Percentiles rank a stretch among this genome's conserved stretches.
Evolutionary conservation across 2,329 filamentous ascomycete genomes (phyloP).

Genomic region (Lachnum nothofagi): DNA sequence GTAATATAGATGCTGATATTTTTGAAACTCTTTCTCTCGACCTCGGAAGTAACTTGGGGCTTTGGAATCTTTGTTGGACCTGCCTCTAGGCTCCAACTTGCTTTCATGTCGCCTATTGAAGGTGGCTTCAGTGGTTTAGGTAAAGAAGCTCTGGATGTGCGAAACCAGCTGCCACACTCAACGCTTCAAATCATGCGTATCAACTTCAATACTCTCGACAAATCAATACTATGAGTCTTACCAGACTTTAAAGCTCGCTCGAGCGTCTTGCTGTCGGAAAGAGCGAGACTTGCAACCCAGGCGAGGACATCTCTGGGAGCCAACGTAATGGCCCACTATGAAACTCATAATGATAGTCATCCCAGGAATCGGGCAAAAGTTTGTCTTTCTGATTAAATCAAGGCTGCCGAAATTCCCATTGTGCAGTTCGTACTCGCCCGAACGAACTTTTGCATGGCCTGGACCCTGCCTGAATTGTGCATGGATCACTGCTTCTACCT

Average conservation of each 20-base stretch:
- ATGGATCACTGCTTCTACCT: conserved; percentile 10
- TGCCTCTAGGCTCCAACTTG: no score
- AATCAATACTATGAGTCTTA: neutral
- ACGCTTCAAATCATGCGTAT: neutral
- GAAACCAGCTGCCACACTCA: conserved; percentile 1
- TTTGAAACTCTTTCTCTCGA: neutral
- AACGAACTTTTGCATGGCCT: conserved; percentile 6
- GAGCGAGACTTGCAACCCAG: neutral
- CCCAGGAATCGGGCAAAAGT: neutral
- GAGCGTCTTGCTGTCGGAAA: neutral
- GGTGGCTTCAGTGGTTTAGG: conserved; percentile 1
- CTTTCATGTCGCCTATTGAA: neutral
- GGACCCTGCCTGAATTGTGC: conserved; percentile 6
- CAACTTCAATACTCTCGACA: neutral
- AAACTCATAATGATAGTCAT: conserved; percentile 2
- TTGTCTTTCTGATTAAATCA: neutral
- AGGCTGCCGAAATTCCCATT: neutral
- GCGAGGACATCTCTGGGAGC: conserved; percentile 1
- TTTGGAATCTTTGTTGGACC: neutral
- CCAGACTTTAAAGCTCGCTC: neutral
- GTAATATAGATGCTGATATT: conserved; percentile 3
- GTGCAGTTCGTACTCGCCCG: conserved; percentile 12
- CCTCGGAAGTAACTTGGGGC: neutral
- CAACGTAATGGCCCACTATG: neutral
- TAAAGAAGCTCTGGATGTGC: neutral